Conservation (phyloP, 2,329 filamentous ascomycete species). For the Trichoderma breve region DNA sequence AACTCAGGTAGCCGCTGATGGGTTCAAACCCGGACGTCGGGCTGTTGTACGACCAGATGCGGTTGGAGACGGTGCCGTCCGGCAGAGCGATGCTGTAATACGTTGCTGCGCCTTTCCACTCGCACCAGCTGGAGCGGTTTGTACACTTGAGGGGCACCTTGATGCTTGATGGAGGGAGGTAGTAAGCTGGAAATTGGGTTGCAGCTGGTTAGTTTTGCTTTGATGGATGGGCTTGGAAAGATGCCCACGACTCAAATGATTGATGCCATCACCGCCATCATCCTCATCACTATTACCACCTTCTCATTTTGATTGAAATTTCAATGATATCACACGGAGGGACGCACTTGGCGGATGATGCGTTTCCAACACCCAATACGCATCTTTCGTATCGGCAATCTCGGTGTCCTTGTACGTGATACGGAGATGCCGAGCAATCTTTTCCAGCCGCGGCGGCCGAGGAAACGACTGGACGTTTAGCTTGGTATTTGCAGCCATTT, state of each 20-base stretch:
- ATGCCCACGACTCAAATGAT: conserved; percentile 46
- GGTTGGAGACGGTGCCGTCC: conserved; percentile 44
- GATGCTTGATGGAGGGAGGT: conserved; percentile 53
- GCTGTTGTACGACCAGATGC: conserved; percentile 59
- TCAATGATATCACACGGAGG: neutral
- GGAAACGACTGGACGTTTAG: conserved; percentile 59
- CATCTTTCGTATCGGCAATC: conserved; percentile 58
- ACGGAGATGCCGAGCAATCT: conserved; percentile 51
- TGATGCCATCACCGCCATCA: neutral
- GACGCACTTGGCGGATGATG: conserved; percentile 58
- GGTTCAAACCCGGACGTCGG: conserved; percentile 51
- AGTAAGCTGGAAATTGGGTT: conserved; percentile 48
- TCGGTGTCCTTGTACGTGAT: conserved; percentile 54
- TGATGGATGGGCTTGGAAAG: neutral
- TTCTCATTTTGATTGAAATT: neutral
- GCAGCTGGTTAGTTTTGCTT: neutral
- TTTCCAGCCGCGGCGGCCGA: conserved; percentile 56
- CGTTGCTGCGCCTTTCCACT: conserved; percentile 61
- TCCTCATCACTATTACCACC: no score
- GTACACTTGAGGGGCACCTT: conserved; percentile 47
- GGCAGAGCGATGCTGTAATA: conserved; percentile 53
- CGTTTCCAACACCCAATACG: conserved; percentile 62
- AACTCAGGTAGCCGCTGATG: conserved; percentile 56
- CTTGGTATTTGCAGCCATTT: conserved; percentile 39
- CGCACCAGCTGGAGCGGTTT: conserved; percentile 49